Conservation (phyloP, 1,284 basidiomycete species). For the Amylostereum chailletii region DNA sequence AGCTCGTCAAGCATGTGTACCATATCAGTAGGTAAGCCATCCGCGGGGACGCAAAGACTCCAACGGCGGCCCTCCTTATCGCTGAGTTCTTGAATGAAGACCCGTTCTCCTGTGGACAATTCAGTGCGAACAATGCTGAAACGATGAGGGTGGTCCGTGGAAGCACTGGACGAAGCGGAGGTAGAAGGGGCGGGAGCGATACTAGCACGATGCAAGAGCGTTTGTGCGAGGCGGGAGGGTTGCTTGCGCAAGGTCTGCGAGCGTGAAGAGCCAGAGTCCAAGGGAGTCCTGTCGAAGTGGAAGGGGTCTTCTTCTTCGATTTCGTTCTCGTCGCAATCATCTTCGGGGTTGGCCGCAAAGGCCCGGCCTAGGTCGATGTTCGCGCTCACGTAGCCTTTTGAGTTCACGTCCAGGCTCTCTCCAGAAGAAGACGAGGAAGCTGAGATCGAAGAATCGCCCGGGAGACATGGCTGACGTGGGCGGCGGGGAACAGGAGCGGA, state of each 20-base stretch:
- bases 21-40: constrained; percentile 12
- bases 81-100: constrained; percentile 10
- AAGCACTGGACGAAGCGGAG: constrained; percentile 4
- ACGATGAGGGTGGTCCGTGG: constrained; percentile 1
- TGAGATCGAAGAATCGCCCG: too few species aligned
- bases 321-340: neutral
- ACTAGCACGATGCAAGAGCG: neutral
- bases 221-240: neutral
- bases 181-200: constrained; percentile 3
- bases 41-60: constrained; percentile 12
- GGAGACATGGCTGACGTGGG: too few species aligned
- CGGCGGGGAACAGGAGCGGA: too few species aligned
- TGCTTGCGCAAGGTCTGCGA: neutral
- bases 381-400: too few species aligned
- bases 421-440: too few species aligned
- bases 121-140: constrained; percentile 9
- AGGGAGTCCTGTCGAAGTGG: constrained; percentile 9
- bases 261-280: neutral
- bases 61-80: constrained; percentile 10
- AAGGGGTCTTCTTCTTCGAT: constrained; percentile 13
- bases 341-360: too few species aligned
- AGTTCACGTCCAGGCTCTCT: too few species aligned
- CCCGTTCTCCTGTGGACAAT: constrained; percentile 4
- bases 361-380: too few species aligned
- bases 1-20: constrained; percentile 12